Evolutionary conservation across 2,329 filamentous ascomycete genomes (phyloP).

Genomic region (Aureobasidium uvarum): DNA sequence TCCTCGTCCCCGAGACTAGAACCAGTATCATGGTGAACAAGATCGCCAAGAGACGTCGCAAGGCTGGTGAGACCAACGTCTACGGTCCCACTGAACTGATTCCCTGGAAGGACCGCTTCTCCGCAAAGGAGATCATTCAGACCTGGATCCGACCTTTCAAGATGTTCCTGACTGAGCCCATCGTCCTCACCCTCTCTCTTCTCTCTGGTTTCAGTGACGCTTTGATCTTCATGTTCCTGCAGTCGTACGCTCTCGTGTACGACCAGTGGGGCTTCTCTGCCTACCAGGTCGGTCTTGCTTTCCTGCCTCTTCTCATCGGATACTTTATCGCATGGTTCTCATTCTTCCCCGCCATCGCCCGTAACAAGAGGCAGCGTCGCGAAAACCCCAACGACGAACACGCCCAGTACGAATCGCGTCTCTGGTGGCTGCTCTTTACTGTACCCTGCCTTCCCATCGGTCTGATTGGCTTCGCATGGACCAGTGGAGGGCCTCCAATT

Average conservation of each 20-base stretch:
- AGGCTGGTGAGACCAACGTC: conserved; percentile 59
- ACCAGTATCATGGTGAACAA: conserved; percentile 75
- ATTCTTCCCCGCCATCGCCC: conserved; percentile 58
- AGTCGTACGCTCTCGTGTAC: conserved; percentile 69
- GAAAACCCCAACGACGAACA: conserved; percentile 49
- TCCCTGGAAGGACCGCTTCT: conserved; percentile 44
- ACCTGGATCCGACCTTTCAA: conserved; percentile 68
- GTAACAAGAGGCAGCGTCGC: conserved; percentile 51
- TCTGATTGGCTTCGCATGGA: conserved; percentile 71
- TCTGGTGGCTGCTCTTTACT: conserved; percentile 65
- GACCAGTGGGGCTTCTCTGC: conserved; percentile 64
- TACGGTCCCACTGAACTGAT: conserved; percentile 74
- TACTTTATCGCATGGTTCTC: conserved; percentile 63
- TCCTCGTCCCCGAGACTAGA: conserved; percentile 76
- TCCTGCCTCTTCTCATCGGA: conserved; percentile 66
- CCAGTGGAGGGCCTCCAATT: conserved; percentile 60
- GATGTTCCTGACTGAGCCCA: conserved; percentile 76
- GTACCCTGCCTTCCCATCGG: conserved; percentile 65
- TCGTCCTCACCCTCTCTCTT: conserved; percentile 68
- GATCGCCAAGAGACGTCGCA: conserved; percentile 71
- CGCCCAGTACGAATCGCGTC: conserved; percentile 64
- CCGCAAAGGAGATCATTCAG: conserved; percentile 46
- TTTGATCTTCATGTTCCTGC: conserved; percentile 77
- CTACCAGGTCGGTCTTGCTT: conserved; percentile 59
- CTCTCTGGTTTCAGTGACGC: conserved; percentile 73